These are phyloP conservation scores for Entomortierella parvispora DNA, from an alignment of 192 early-diverging fungal genomes.

Conservation along the genomic window DNA sequence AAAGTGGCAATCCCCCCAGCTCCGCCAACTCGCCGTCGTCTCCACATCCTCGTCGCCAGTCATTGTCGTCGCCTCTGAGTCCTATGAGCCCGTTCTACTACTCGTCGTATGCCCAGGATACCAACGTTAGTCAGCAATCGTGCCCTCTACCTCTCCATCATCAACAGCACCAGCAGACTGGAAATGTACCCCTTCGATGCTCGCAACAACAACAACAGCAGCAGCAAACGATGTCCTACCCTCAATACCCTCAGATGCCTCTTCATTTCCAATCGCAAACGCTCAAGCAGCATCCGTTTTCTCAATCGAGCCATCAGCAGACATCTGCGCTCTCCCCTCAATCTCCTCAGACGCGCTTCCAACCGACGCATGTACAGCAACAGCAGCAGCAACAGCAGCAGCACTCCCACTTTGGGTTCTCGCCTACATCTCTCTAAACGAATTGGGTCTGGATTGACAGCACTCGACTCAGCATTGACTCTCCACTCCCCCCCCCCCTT, in stretches of 20 bases:
- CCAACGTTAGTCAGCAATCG: no score
- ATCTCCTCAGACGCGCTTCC: not conserved
- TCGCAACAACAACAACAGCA: no score
- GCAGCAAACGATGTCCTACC: constrained; percentile 6
- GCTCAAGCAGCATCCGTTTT: not conserved
- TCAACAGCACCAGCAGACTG: constrained; percentile 9
- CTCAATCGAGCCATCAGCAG: constrained; percentile 1
- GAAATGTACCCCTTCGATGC: not conserved
- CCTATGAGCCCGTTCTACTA: constrained; percentile 4
- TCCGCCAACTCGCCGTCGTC: constrained; percentile 4
- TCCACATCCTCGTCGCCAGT: not conserved
- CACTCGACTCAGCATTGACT: not conserved
- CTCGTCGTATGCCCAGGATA: constrained; percentile 5
- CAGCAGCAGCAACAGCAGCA: constrained; percentile 16
- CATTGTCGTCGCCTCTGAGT: not conserved
- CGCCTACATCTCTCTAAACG: not conserved
- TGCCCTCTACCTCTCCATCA: no score
- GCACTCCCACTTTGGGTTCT: not conserved
- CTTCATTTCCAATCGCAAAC: constrained; percentile 5
- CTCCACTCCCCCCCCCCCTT: not conserved
- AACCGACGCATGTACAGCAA: constrained; percentile 6
- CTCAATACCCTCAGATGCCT: constrained; percentile 18
- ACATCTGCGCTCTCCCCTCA: constrained; percentile 7
- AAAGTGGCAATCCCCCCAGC: constrained; percentile 1
- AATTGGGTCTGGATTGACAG: not conserved